These are phyloP conservation scores for Lachancea nothofagi DNA, from an alignment of 805 yeast species.

Conservation along the genomic window DNA sequence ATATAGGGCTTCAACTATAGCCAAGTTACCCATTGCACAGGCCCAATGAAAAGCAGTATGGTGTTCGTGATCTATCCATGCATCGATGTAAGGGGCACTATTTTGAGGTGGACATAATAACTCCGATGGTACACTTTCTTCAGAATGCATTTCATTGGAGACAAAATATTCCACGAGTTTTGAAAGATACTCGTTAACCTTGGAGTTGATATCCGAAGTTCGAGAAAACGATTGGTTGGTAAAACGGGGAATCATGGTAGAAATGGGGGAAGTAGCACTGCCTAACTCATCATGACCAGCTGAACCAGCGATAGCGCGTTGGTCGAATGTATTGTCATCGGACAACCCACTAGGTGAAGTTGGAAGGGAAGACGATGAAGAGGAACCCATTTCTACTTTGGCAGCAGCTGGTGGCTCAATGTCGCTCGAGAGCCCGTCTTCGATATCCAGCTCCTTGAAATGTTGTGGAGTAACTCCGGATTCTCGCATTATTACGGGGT, in stretches of 20 bases:
- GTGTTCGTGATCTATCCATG: slow-evolving; percentile 88
- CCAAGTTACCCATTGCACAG: slow-evolving; percentile 84
- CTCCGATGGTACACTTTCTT: slow-evolving; percentile 25
- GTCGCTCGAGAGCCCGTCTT: slow-evolving; percentile 36
- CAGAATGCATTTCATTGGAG: slow-evolving; percentile 29
- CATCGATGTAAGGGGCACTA: slow-evolving; percentile 44
- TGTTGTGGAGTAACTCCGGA: slow-evolving; percentile 10
- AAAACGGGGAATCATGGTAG: slow-evolving; percentile 29
- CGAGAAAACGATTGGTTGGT: slow-evolving; percentile 21
- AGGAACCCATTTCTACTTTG: slow-evolving; percentile 8
- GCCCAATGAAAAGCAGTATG: slow-evolving; percentile 98
- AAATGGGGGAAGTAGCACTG: slow-evolving; percentile 31
- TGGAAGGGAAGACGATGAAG: slow-evolving; percentile 32
- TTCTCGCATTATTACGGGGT: slow-evolving; percentile 11
- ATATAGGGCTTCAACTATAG: slow-evolving; percentile 68
- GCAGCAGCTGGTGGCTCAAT: slow-evolving; percentile 24
- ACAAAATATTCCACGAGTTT: slow-evolving; percentile 32
- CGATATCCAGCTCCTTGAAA: slow-evolving; percentile 31
- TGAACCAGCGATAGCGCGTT: slow-evolving; percentile 20
- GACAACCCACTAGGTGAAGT: slow-evolving; percentile 31
- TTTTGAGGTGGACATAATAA: slow-evolving; percentile 28
- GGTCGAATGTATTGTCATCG: slow-evolving; percentile 29
- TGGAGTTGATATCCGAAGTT: slow-evolving; percentile 30
- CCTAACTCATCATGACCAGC: slow-evolving; percentile 6
- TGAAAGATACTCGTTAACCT: slow-evolving; percentile 30